Conservation (phyloP, 495 filamentous ascomycete genomes). For the Neohortaea acidophila region DNA sequence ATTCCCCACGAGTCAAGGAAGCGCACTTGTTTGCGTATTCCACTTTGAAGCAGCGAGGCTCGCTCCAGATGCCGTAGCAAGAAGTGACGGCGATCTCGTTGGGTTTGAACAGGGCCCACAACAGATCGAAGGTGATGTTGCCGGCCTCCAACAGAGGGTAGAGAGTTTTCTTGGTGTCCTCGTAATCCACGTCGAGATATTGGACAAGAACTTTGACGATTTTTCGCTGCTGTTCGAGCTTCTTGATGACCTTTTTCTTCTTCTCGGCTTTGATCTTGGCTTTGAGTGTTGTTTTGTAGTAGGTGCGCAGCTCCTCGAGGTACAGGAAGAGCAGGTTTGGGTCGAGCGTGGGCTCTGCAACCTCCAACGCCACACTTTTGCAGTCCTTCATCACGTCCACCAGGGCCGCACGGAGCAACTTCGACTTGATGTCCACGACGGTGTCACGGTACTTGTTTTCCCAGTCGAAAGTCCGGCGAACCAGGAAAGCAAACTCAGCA, state of each 20-base stretch:
- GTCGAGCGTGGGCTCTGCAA: conserved; percentile 61
- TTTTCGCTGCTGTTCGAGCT: conserved; percentile 34
- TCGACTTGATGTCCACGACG: conserved; percentile 75
- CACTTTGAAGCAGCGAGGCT: conserved; percentile 82
- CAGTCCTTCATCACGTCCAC: conserved; percentile 65
- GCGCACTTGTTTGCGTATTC: conserved; percentile 62
- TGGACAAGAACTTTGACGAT: conserved; percentile 67
- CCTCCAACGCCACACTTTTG: conserved; percentile 65
- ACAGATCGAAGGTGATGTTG: conserved; percentile 76
- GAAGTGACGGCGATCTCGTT: conserved; percentile 71
- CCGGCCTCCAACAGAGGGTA: conserved; percentile 71
- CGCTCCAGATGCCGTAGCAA: conserved; percentile 64
- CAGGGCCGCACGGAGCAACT: conserved; percentile 56
- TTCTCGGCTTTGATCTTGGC: conserved; percentile 41
- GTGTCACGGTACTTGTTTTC: conserved; percentile 73
- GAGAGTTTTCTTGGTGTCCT: conserved; percentile 61
- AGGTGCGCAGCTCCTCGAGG: conserved; percentile 54
- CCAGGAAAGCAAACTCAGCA: conserved; percentile 74
- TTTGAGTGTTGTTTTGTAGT: conserved; percentile 51
- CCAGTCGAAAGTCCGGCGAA: conserved; percentile 73
- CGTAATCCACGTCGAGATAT: conserved; percentile 72
- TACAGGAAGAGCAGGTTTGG: conserved; percentile 85
- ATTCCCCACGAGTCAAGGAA: conserved; percentile 60
- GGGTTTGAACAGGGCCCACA: conserved; percentile 87
- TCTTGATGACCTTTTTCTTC: conserved; percentile 53